Evolutionary conservation across 2,329 filamentous ascomycete genomes (phyloP), one percentile per base, ranked within the genome.

Genomic region (Pyricularia pennisetigena): DNA sequence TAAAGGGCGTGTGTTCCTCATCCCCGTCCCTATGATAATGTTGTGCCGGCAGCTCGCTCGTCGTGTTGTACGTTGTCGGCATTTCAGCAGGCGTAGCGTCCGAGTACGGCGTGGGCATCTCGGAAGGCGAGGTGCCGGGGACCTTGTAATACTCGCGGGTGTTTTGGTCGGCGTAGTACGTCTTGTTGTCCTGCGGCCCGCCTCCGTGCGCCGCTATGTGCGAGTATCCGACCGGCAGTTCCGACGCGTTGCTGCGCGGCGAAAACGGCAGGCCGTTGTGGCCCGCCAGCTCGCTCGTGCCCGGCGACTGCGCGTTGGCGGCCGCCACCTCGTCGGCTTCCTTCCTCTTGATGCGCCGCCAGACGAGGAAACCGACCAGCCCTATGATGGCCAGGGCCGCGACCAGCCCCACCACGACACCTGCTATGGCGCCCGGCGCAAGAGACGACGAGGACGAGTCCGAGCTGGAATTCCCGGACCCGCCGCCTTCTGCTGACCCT

Each of bases 331-430:
- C 24, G 49, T 9, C 66, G 28, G 20, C 8, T 59, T 49, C 41
- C 2, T 67, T 67, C 26, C 24, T 68, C 64, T 57, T 67, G 30
- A 16, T 67, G 66, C 67, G 69, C 23, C 67, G 65, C 68, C 69
- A 65, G 35, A 70, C 24, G 12, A 69, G 49, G 30, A 71, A 69
- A 3, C 63, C 14, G n/a, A 59, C 67, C 4, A 61, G 57, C 7
- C n/a, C 68, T 5, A 69, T 26, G n/a, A 70, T 41, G 35, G 66
- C 71, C 5, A 70, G 30, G 26, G 49, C 30, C 4, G 57, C 66
- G 9, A 59, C 57, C 2, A 35, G 20, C 4, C 57, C 66, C 9
- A 67, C 23, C 1, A 30, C 66, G 29, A 67, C 62, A 4, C 66
- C 66, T 30, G 66, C 66, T 12, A 67, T 49, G 29, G 57, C 66